These are phyloP conservation scores for Zygotorulaspora danielsina DNA, from an alignment of 805 yeast genomes.

Conservation along the genomic window DNA sequence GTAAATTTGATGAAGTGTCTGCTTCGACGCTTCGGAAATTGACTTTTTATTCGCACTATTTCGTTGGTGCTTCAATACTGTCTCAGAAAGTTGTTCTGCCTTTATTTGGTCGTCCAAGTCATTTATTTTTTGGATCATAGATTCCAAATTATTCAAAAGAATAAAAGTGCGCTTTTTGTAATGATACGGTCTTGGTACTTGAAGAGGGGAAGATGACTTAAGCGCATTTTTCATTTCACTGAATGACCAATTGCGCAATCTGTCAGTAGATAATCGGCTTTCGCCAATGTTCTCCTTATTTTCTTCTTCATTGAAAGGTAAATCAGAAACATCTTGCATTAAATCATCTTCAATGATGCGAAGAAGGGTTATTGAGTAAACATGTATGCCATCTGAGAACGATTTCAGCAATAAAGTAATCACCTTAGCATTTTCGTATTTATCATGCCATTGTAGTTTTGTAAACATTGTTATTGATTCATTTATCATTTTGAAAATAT, in stretches of 20 bases:
- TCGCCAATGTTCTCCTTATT: constrained; percentile 24
- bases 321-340: constrained; percentile 12
- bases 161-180: constrained; percentile 63
- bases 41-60: constrained; percentile 16
- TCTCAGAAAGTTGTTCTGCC: constrained; percentile 50
- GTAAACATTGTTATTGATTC: constrained; percentile 55
- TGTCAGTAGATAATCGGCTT: constrained; percentile 36
- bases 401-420: constrained; percentile 58
- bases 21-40: constrained; percentile 15
- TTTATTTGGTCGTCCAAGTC: constrained; percentile 54
- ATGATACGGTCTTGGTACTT: constrained; percentile 49
- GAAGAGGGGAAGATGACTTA: constrained; percentile 36
- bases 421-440: constrained; percentile 56
- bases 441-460: constrained; percentile 62
- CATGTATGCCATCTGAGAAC: constrained; percentile 56
- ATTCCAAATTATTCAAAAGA: constrained; percentile 65
- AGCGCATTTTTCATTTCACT: constrained; percentile 51
- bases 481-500: constrained; percentile 59
- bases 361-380: constrained; percentile 41
- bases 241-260: constrained; percentile 42
- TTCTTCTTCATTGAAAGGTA: constrained; percentile 13
- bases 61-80: constrained; percentile 38
- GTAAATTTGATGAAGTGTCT: constrained; percentile 48
- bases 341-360: constrained; percentile 43
- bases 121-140: constrained; percentile 45